Conservation (phyloP, 1,284 basidiomycete genomes). For the Wolfiporia cocos region DNA sequence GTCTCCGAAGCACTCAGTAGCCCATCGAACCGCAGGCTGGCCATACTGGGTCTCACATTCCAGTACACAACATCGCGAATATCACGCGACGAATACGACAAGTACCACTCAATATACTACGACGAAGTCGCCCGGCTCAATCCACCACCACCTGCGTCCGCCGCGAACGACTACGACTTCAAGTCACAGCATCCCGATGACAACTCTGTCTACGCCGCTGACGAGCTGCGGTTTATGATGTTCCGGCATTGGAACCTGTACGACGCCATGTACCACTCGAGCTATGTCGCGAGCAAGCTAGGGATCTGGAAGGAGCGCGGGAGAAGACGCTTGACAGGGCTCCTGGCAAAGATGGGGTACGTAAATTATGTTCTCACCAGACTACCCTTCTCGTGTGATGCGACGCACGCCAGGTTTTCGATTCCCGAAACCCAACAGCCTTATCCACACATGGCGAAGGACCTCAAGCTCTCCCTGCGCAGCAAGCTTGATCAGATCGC, state of each 20-base stretch:
- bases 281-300: conserved; percentile 92
- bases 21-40: conserved; percentile 64
- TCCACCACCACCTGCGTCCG: conserved; percentile 41
- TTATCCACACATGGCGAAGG: conserved; percentile 94
- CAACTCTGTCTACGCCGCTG: conserved; percentile 69
- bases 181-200: conserved; percentile 71
- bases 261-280: conserved; percentile 96
- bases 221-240: conserved; percentile 90
- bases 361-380: conserved; percentile 14
- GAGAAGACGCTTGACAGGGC: conserved; percentile 80
- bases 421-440: conserved; percentile 91
- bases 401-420: too few species aligned
- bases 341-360: conserved; percentile 99
- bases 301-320: conserved; percentile 97
- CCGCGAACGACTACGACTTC: conserved; percentile 34
- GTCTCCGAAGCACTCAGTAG: neutral
- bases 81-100: conserved; percentile 83
- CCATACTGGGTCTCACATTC: conserved; percentile 89
- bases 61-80: conserved; percentile 90
- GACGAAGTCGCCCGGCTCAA: conserved; percentile 92
- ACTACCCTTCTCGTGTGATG: too few species aligned
- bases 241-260: conserved; percentile 98
- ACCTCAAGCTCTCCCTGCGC: conserved; percentile 81
- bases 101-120: conserved; percentile 69
- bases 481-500: conserved; percentile 85